Base-by-base conservation (phyloP, 2,329 filamentous ascomycete species). In the Arthrinium puccinioides region DNA sequence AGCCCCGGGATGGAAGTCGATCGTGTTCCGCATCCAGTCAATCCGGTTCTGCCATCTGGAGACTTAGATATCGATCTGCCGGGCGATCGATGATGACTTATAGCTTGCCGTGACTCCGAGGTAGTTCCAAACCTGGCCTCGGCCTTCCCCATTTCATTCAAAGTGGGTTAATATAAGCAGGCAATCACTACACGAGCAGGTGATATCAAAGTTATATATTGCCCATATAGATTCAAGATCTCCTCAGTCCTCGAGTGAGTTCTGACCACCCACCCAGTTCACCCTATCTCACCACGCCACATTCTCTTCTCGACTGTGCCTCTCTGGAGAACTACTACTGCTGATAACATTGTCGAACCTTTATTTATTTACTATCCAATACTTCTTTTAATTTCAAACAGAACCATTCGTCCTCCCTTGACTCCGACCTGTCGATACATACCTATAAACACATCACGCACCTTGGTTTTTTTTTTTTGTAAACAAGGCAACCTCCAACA, bases 11-110 rank as follows among this genome's bases (percentile, higher is more conserved):
- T n/a, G n/a, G n/a, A n/a, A n/a, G n/a, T n/a, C n/a, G n/a, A n/a
- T n/a, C n/a, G n/a, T n/a, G n/a, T n/a, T 33, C 31, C 9, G 9
- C 31, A 33, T 33, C 31, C 21, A 23, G 9, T 24, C 31, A 33
- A n/a, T n/a, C n/a, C n/a, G n/a, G n/a, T 10, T 11, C 9, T 23
- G n/a, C 3, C 10, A n/a, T 23, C 20, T 6, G 9, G 9, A 23
- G 31, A 33, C 20, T 33, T 33, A 24, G 9, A 33, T 21, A 24
- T 16, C 14, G 20, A 3, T 3, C 20, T 24, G 20, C 14, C 21
- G 16, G 18, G 11, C 18, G 20, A 33, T 9, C 5, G 21, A 16
- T 33, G 31, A 3, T 33, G 31, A 13, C 9, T 16, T 9, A 5
- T 10, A n/a, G n/a, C n/a, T n/a, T n/a, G n/a, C n/a, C n/a, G n/a